Conservation (phyloP, 2,329 filamentous ascomycete species). For the Arthroderma uncinatum region DNA sequence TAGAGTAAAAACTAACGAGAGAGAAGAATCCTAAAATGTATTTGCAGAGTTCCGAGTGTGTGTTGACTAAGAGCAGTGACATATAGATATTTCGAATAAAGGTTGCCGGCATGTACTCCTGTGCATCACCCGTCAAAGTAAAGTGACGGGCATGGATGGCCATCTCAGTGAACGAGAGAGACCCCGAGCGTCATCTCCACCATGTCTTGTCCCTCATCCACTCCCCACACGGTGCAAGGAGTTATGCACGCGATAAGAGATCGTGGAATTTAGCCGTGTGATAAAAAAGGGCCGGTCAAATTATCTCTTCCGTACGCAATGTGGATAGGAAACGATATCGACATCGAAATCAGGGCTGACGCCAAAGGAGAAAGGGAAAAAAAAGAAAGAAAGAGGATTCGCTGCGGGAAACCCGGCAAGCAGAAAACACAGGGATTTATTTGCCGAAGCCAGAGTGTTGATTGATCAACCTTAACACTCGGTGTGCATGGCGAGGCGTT, state of each 20-base stretch:
- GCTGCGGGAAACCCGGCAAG: not conserved
- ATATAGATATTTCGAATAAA: not conserved
- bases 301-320: not conserved
- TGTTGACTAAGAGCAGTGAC: not conserved
- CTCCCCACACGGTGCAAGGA: not conserved
- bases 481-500: constrained; percentile 4
- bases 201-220: not conserved
- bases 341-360: not conserved
- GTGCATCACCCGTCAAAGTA: not conserved
- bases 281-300: not conserved
- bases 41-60: not conserved
- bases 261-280: not conserved
- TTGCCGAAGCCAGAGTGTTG: not conserved
- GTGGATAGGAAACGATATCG: not conserved
- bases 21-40: not conserved
- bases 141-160: not conserved
- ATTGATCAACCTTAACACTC: constrained; percentile 5
- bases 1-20: constrained; percentile 4
- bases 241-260: not conserved
- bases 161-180: not conserved
- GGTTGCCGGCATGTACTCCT: not conserved
- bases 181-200: not conserved
- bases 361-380: not conserved
- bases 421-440: not conserved
- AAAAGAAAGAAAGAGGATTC: not conserved